These are phyloP conservation scores for Ogataea trehaloabstinens DNA, from an alignment of 805 yeast species.

Conservation along the genomic window DNA sequence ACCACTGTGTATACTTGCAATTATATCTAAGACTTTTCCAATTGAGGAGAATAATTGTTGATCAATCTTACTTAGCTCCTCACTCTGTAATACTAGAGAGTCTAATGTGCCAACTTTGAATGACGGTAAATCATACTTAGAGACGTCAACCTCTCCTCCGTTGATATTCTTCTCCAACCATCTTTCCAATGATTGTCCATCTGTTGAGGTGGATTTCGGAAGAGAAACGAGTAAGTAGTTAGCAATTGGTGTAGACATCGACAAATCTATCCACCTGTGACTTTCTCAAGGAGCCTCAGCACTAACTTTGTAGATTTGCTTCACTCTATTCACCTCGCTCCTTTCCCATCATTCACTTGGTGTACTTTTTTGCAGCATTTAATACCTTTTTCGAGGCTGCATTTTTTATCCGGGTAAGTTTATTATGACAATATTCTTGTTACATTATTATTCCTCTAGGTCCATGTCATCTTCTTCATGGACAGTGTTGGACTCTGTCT, in stretches of 20 bases:
- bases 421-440: not conserved
- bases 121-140: slow-evolving; percentile 64
- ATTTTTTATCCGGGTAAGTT: slow-evolving; percentile 17
- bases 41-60: slow-evolving; percentile 69
- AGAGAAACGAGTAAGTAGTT: slow-evolving; percentile 29
- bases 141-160: slow-evolving; percentile 58
- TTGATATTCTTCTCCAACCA: slow-evolving; percentile 58
- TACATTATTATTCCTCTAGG: slow-evolving; percentile 11
- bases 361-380: slow-evolving; percentile 5
- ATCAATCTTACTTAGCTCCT: slow-evolving; percentile 82
- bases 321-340: too few relatives aligned
- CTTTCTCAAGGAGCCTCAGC: slow-evolving; percentile 4
- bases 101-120: slow-evolving; percentile 96
- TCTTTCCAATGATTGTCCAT: slow-evolving; percentile 28
- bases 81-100: slow-evolving; percentile 84
- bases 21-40: slow-evolving; percentile 72
- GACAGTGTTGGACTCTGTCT: not conserved
- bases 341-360: too few relatives aligned
- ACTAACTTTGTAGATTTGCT: too few relatives aligned
- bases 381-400: slow-evolving; percentile 6
- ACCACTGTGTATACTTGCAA: slow-evolving; percentile 45
- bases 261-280: not conserved
- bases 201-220: slow-evolving; percentile 28
- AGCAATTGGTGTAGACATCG: slow-evolving; percentile 23
- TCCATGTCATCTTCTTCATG: slow-evolving; percentile 9